Percentiles rank a stretch among this genome's conserved stretches.
Conservation (phyloP, 2,329 filamentous ascomycete genomes). For the Colletotrichum australisinense region DNA sequence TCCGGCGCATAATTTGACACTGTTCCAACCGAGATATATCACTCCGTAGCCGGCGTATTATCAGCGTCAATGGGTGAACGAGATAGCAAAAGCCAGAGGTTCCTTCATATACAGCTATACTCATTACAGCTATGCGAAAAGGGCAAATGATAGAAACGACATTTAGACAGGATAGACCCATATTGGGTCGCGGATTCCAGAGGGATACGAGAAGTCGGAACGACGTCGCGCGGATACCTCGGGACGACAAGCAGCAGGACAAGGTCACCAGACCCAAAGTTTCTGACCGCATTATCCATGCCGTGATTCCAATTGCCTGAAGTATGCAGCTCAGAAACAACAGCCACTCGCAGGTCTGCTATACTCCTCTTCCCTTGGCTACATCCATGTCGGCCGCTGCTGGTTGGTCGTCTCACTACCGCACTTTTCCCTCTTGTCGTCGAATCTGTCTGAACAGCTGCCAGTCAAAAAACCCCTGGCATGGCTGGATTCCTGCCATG, state of each 20-base stretch:
- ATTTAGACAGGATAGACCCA: conserved; percentile 30
- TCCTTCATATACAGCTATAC: background rate
- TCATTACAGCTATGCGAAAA: background rate
- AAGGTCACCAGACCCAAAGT: conserved; percentile 36
- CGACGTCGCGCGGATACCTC: conserved; percentile 35
- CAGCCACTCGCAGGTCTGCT: conserved; percentile 9
- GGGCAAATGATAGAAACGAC: background rate
- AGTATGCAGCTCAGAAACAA: conserved; percentile 22
- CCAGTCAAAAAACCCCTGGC: conserved; percentile 12
- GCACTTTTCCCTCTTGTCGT: conserved; percentile 5
- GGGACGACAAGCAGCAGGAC: conserved; percentile 29
- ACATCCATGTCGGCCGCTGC: conserved; percentile 17
- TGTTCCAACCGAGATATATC: background rate
- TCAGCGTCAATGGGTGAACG: conserved; percentile 8
- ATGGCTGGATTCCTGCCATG: background rate
- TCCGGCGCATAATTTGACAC: background rate
- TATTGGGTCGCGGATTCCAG: conserved; percentile 20
- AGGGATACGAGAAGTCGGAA: conserved; percentile 31
- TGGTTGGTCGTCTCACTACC: conserved; percentile 22
- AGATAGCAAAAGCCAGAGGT: background rate
- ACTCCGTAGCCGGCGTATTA: conserved; percentile 16
- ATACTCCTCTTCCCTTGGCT: conserved; percentile 1
- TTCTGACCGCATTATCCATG: conserved; percentile 35
- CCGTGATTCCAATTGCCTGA: conserved; percentile 31
- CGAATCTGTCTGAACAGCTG: conserved; percentile 3